These are phyloP conservation scores for Panus rudis DNA, from an alignment of 768 basidiomycete species.

Conservation along the genomic window DNA sequence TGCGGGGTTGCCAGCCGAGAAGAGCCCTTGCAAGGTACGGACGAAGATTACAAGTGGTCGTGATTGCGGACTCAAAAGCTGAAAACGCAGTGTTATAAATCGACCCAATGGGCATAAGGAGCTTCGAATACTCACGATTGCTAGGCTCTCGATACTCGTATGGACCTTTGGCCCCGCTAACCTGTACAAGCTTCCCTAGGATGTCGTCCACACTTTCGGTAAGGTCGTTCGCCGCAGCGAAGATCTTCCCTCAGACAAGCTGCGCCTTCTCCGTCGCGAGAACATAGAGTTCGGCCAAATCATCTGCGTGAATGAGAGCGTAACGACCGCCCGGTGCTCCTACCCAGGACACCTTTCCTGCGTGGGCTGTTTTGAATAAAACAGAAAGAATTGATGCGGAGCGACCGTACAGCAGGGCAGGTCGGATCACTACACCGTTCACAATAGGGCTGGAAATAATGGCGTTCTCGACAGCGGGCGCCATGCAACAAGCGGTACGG, in stretches of 20 bases:
- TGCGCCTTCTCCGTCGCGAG: conserved; percentile 32
- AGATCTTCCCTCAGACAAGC: conserved; percentile 31
- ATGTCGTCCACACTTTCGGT: conserved; percentile 36
- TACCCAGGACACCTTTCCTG: conserved; percentile 26
- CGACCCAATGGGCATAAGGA: neutral
- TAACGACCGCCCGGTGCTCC: conserved; percentile 31
- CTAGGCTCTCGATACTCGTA: conserved; percentile 28
- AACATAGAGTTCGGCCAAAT: conserved; percentile 38
- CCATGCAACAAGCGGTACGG: conserved; percentile 26
- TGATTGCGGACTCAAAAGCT: conserved; percentile 32
- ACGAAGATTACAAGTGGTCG: conserved; percentile 25
- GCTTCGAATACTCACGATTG: conserved; percentile 27
- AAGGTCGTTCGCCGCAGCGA: conserved; percentile 33
- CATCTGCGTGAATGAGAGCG: conserved; percentile 35
- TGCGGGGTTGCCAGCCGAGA: conserved; percentile 37
- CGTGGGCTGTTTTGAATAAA: conserved; percentile 26
- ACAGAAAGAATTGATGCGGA: conserved; percentile 29
- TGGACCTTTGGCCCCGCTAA: conserved; percentile 31
- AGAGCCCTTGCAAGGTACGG: conserved; percentile 35
- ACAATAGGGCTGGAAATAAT: conserved; percentile 24
- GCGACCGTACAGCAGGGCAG: conserved; percentile 36
- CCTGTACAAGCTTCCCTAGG: conserved; percentile 29
- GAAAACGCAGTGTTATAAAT: neutral
- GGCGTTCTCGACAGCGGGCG: conserved; percentile 26
- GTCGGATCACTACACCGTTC: conserved; percentile 40